These are phyloP conservation scores for Phytopythium cucurbitacearum DNA, from an alignment of 352 stramenopile genomes.

Conservation along the genomic window DNA sequence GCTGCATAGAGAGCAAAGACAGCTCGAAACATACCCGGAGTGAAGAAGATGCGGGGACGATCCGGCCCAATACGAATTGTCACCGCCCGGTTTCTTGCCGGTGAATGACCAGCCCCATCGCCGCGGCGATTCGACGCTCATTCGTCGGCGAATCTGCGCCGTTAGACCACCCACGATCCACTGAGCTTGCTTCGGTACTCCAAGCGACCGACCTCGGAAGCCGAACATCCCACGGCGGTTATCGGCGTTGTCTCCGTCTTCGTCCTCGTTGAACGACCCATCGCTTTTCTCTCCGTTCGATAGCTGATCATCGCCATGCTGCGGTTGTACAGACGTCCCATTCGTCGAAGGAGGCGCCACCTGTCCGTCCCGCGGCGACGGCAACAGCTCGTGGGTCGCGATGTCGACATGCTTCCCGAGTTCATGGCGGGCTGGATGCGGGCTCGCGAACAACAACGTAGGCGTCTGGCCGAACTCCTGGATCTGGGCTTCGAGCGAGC, in stretches of 20 bases:
- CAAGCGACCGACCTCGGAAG: slow-evolving; percentile 57
- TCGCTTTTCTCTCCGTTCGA: slow-evolving; percentile 12
- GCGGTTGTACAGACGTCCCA: slow-evolving; percentile 10
- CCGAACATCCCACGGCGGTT: slow-evolving; percentile 63
- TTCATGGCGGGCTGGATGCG: slow-evolving; percentile 68
- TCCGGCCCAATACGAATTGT: slow-evolving; percentile 53
- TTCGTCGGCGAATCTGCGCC: slow-evolving; percentile 67
- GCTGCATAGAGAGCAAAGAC: neutral
- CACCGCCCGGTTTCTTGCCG: slow-evolving; percentile 22
- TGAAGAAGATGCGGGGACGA: slow-evolving; percentile 69
- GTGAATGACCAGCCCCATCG: slow-evolving; percentile 76
- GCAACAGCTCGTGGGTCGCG: slow-evolving; percentile 34
- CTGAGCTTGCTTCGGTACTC: slow-evolving; percentile 71
- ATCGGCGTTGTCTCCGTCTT: slow-evolving; percentile 17
- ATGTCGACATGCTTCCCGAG: slow-evolving; percentile 50
- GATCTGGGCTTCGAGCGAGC: slow-evolving; percentile 92
- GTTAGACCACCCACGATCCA: slow-evolving; percentile 71
- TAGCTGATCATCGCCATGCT: slow-evolving; percentile 7
- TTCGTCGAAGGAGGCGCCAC: slow-evolving; percentile 15
- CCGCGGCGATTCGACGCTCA: slow-evolving; percentile 59
- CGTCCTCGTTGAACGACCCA: slow-evolving; percentile 17
- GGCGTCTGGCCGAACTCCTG: slow-evolving; percentile 92
- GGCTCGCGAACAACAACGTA: slow-evolving; percentile 62
- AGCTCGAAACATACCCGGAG: slow-evolving; percentile 38
- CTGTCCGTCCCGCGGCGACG: slow-evolving; percentile 27